Base-by-base conservation (phyloP, 352 stramenopile genomes). In the Pythium rishiriense region DNA sequence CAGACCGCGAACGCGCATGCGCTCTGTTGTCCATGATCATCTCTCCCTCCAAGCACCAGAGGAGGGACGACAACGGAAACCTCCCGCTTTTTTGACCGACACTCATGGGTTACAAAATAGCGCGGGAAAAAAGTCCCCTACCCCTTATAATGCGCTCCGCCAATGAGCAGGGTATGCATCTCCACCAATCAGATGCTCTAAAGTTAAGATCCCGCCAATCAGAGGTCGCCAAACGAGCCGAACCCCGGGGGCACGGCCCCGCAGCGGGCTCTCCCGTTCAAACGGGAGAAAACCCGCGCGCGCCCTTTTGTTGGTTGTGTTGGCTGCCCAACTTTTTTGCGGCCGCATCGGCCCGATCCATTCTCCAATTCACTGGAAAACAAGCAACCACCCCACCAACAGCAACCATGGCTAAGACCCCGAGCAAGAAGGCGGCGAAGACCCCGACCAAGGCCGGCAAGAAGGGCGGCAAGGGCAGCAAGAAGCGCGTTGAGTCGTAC, bases 361-460 rank as follows among this genome's bases (percentile, higher is more conserved):
- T 52, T 50, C 66, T 67, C 64, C 72, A 73, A 73, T 75, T 76
- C 59, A 52, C 64, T 57, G 53, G 64, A 64, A 64, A 63, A 41
- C 43, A 66, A 57, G 25, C 58, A 53, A 58, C 29, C 37, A 61
- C 54, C 55, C 37, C 19, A 45, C 50, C 39, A 50, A 64, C 53
- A 74, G 48, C 33, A 66, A 76, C 68, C 71, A 98, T 98, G 91
- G 91, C 95, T 50, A 98, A 98, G 87, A 98, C 94, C 72, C 94
- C 96, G 43, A 96, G 82, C 70, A 99, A 99, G 91, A 96, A 96
- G 74, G 78, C 85, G 31, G 84, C 85, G 15, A 96, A 96, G 83
- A 89, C 79, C 37, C 69, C 81, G 31, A 82, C 82, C 6, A 93
- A 93, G 81, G 73, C 82, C 51, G 67, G 57, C 51, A 91, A 94